phyloP scores from a whole-genome alignment of 2,329 filamentous ascomycete species.

The Fusarium lyarnte region DNA sequence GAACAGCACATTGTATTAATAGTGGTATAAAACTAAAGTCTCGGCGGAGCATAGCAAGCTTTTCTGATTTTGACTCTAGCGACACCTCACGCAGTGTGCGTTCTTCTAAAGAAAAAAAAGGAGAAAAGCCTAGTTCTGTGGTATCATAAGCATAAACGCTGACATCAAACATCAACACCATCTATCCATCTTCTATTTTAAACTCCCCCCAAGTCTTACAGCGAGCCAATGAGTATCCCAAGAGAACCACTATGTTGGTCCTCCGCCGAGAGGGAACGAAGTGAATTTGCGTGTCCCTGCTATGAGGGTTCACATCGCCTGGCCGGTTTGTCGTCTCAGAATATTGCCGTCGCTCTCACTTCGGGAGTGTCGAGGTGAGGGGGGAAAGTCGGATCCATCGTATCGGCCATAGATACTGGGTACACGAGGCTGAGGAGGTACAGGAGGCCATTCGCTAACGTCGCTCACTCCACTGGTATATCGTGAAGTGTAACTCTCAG shows the following conservation, averaged over 20 bases:
- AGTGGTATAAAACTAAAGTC: constrained; percentile 35
- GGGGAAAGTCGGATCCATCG: constrained; percentile 22
- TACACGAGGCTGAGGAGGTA: constrained; percentile 7
- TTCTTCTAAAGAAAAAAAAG: constrained; percentile 25
- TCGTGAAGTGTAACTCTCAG: constrained; percentile 50
- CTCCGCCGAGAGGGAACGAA: constrained; percentile 32
- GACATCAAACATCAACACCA: constrained; percentile 38
- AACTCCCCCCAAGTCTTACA: constrained; percentile 1
- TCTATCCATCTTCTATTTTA: constrained; percentile 26
- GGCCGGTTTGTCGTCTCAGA: constrained; percentile 21
- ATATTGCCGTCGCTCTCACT: constrained; percentile 27
- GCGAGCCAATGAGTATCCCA: constrained; percentile 27
- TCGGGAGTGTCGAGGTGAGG: constrained; percentile 27
- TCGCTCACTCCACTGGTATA: constrained; percentile 63
- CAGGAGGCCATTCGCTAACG: constrained; percentile 43
- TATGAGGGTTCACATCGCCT: constrained; percentile 14
- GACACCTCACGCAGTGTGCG: constrained; percentile 26
- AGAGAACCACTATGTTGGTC: constrained; percentile 19
- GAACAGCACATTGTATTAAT: constrained; percentile 33
- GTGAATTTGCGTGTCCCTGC: constrained; percentile 11
- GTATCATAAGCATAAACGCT: constrained; percentile 41
- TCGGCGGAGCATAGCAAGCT: constrained; percentile 37
- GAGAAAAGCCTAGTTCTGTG: constrained; percentile 34
- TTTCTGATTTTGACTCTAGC: constrained; percentile 34
- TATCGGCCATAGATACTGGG: constrained; percentile 27